phyloP scores from a whole-genome alignment of 345 rosid genomes.

The Rhizophora mangle region DNA sequence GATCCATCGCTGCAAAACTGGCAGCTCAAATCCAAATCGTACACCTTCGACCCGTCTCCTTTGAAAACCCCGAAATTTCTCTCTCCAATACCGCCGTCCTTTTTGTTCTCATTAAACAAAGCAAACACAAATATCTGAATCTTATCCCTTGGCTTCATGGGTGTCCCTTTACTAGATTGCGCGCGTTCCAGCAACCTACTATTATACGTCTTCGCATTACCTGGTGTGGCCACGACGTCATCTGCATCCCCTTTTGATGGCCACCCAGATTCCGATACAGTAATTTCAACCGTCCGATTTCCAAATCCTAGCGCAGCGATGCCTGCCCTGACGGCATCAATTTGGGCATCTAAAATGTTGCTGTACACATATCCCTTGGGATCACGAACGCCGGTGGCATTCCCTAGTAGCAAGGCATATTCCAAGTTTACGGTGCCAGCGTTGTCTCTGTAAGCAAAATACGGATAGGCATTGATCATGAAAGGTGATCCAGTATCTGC shows the following conservation, averaged over 20 bases:
- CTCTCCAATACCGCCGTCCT: conserved; percentile 44
- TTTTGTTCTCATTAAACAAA: conserved; percentile 68
- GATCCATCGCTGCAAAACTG: conserved; percentile 44
- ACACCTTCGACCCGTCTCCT: conserved; percentile 57
- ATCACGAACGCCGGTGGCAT: conserved; percentile 46
- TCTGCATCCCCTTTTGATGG: conserved; percentile 53
- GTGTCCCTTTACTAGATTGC: conserved; percentile 53
- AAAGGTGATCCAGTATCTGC: conserved; percentile 53
- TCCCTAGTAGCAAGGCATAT: conserved; percentile 54
- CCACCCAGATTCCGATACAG: conserved; percentile 60
- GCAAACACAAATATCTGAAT: conserved; percentile 53
- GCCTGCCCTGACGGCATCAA: conserved; percentile 61
- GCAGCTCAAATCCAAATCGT: conserved; percentile 59
- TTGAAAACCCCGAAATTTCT: conserved; percentile 61
- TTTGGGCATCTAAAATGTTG: conserved; percentile 65
- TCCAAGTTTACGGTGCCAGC: conserved; percentile 43
- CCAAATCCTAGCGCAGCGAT: conserved; percentile 46
- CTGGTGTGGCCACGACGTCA: conserved; percentile 43
- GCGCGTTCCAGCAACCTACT: conserved; percentile 58
- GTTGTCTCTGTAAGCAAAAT: conserved; percentile 57
- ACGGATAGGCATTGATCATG: conserved; percentile 67
- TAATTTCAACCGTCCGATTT: conserved; percentile 39
- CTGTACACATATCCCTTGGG: conserved; percentile 48
- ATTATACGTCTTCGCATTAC: conserved; percentile 51
- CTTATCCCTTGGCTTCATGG: conserved; percentile 44